Evolutionary conservation across 495 filamentous ascomycete species (phyloP), one percentile per base, ranked within the genome.

Genomic region (Lophium mytilinum): DNA sequence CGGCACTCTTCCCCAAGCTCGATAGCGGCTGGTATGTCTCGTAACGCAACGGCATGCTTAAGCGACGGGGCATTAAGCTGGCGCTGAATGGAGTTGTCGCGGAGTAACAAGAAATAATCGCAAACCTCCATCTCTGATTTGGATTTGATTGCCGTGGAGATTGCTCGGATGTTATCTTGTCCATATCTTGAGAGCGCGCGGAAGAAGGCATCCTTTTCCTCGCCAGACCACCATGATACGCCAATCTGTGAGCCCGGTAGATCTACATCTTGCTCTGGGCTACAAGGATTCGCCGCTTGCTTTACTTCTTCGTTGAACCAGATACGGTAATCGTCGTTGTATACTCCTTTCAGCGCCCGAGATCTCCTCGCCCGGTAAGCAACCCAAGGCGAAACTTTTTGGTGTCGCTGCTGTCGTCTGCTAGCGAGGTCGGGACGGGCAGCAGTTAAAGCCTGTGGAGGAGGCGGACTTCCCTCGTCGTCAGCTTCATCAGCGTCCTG

Each of bases 61-160:
- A 37, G 18, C 14, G 52, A 43, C 68, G 37, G 19, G n/a, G 62
- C 55, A 19, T 58, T 49, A 34, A 67, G 21, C 54, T 75, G 68
- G n/a, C 68, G 67, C 33, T 72, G 69, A 34, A 59, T 62, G 41
- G 73, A 58, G 48, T 74, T 75, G 39, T 78, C 71, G 1, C 82
- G 75, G 0, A 96, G 75, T 1, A 86, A 66, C 14, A 70, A 55
- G 9, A 93, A 61, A 59, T 88, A 90, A 50, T 83, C 78, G 15
- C 75, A 75, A 6, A 93, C 83, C 66, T 97, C 90, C 5, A 88
- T 65, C 52, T 81, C 76, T 48, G 80, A 83, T 61, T 97, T 97
- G 1, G 84, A 83, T 0, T 75, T 74, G 46, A 97, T 78, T 0
- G 78, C 74, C 9, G 68, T 58, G 0, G 90, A 77, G 50, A 96